A percentile compares a stretch with the other conserved stretches of the same genome.
These are phyloP conservation scores for Leishmania braziliensis DNA, from an alignment of 208 protist species.

Conservation along the genomic window DNA sequence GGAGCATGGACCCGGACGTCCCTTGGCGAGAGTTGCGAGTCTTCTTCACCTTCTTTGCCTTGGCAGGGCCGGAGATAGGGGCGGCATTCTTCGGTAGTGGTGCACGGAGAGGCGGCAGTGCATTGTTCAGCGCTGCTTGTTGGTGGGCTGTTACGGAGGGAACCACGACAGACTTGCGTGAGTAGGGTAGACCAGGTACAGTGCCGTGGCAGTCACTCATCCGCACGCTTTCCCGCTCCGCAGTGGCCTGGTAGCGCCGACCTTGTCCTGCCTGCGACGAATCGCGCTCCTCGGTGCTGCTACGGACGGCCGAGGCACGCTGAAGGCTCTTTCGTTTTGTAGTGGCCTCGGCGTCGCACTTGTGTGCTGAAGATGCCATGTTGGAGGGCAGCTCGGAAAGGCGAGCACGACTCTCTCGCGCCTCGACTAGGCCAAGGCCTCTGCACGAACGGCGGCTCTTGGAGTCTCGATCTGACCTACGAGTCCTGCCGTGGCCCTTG, in stretches of 20 bases:
- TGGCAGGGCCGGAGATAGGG: not conserved
- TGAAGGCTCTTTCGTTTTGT: conserved; percentile 12
- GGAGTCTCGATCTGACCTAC: conserved; percentile 14
- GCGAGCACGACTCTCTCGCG: conserved; percentile 27
- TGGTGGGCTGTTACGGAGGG: not conserved
- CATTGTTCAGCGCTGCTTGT: not conserved
- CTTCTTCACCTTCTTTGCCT: conserved; percentile 28
- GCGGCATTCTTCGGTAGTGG: not conserved
- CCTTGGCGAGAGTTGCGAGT: not conserved
- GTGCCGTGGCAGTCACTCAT: conserved; percentile 10
- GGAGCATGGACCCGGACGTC: not conserved
- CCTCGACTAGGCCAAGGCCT: conserved; percentile 30
- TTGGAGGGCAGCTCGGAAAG: conserved; percentile 26
- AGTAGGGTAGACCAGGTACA: not conserved
- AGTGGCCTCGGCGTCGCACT: not conserved
- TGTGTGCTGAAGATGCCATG: not conserved
- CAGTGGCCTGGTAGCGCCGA: not conserved
- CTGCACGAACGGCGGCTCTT: conserved; percentile 10
- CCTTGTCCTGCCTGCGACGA: not conserved
- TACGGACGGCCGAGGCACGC: conserved; percentile 19
- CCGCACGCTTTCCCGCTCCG: not conserved
- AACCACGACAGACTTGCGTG: conserved; percentile 18
- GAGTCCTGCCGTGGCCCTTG: conserved; percentile 9
- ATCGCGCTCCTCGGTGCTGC: conserved; percentile 20
- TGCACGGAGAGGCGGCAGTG: not conserved